A percentile compares a stretch with the other conserved stretches of the same genome.
These are phyloP conservation scores for Yamadazyma atlantica DNA, from an alignment of 1,139 yeast genomes.

Conservation along the genomic window DNA sequence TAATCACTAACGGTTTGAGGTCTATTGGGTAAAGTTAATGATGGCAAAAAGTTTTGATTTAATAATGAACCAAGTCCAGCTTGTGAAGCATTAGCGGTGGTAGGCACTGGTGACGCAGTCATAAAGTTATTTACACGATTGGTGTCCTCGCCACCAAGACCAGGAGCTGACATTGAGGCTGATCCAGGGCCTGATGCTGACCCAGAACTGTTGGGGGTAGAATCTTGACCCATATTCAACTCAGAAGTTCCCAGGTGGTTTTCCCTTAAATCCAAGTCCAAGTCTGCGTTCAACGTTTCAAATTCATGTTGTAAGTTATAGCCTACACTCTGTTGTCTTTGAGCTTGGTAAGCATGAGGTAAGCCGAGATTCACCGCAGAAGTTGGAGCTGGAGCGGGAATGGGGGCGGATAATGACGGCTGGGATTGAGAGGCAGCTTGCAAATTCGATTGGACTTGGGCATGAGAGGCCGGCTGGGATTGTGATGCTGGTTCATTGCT, in stretches of 20 bases:
- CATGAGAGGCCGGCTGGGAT: conserved; percentile 3
- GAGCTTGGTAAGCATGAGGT: conserved; percentile 15
- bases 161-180: no score
- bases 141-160: conserved; percentile 1
- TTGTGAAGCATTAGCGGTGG: conserved; percentile 16
- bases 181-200: no score
- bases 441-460: background rate
- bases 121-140: conserved; percentile 2
- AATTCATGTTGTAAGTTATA: conserved; percentile 48
- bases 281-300: conserved; percentile 47
- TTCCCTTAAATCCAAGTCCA: conserved; percentile 42
- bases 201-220: no score
- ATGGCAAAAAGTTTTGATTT: conserved; percentile 19
- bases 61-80: conserved; percentile 20
- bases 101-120: conserved; percentile 13
- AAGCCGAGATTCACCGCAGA: background rate
- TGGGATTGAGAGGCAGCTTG: conserved; percentile 1
- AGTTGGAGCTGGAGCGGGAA: conserved; percentile 1
- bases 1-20: conserved; percentile 49
- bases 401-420: conserved; percentile 1
- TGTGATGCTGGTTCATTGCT: conserved; percentile 4
- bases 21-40: conserved; percentile 35
- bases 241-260: background rate
- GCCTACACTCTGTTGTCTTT: conserved; percentile 44
- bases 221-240: no score